Conservation (phyloP, 2,329 filamentous ascomycete genomes). For the Sporothrix globosa region DNA sequence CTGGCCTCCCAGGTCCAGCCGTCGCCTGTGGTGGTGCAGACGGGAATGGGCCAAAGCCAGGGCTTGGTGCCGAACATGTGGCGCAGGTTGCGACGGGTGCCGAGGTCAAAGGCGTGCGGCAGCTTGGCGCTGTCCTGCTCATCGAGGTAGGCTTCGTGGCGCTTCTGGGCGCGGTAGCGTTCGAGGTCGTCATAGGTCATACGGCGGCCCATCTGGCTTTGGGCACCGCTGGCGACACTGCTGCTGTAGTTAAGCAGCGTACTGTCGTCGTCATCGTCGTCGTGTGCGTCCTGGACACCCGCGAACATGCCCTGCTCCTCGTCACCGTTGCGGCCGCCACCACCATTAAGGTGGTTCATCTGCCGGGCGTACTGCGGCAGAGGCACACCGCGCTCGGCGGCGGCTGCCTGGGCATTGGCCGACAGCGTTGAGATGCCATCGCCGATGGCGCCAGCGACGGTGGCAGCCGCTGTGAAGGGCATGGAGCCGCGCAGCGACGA, state of each 20-base stretch:
- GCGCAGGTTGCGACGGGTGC: conserved; percentile 74
- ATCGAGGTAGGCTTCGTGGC: conserved; percentile 76
- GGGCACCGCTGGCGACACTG: conserved; percentile 31
- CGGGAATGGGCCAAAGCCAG: conserved; percentile 75
- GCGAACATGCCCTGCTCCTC: conserved; percentile 31
- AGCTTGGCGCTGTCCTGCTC: conserved; percentile 86
- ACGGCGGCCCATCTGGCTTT: conserved; percentile 47
- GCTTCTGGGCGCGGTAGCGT: conserved; percentile 56
- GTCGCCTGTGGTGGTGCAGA: conserved; percentile 85
- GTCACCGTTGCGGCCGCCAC: conserved; percentile 9
- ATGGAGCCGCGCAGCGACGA: conserved; percentile 70
- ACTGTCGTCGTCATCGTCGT: conserved; percentile 24
- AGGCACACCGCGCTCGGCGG: conserved; percentile 48
- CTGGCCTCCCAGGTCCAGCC: conserved; percentile 94
- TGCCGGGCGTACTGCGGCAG: conserved; percentile 70
- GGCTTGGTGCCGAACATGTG: conserved; percentile 80
- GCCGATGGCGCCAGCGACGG: conserved; percentile 52
- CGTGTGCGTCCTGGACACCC: conserved; percentile 30
- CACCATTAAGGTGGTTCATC: conserved; percentile 47
- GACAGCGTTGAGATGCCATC: conserved; percentile 12
- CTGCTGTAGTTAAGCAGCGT: not conserved
- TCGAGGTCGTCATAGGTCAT: conserved; percentile 60
- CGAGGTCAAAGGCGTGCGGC: conserved; percentile 91
- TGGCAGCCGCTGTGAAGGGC: conserved; percentile 64
- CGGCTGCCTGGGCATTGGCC: conserved; percentile 43